phyloP scores from a whole-genome alignment of 1,284 basidiomycete genomes.

The Moesziomyces globuligerus region DNA sequence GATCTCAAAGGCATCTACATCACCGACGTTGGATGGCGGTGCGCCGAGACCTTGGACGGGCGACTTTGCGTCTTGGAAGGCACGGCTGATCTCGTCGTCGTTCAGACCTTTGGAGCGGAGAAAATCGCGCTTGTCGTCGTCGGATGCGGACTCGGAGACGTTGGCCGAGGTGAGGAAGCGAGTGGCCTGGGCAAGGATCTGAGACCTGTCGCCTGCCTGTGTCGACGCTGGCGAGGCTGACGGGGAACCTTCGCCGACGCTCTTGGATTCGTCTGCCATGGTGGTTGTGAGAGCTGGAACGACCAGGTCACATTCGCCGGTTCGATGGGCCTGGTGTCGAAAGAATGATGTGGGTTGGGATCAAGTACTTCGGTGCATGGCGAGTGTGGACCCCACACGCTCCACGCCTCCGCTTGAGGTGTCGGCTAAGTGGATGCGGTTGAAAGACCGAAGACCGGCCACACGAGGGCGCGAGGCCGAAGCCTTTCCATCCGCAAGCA shows the following conservation, averaged over 20 bases:
- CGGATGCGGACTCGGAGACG: conserved; percentile 27
- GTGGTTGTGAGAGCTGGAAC: neutral
- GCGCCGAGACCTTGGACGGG: conserved; percentile 32
- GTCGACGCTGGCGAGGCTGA: conserved; percentile 1
- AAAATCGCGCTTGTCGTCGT: conserved; percentile 53
- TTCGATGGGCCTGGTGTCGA: neutral
- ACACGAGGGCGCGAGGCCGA: neutral
- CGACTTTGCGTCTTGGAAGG: conserved; percentile 51
- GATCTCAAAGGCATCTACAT: conserved; percentile 40
- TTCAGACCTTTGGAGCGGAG: conserved; percentile 58
- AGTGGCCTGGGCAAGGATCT: conserved; percentile 61
- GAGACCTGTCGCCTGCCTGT: conserved; percentile 14
- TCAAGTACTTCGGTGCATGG: neutral
- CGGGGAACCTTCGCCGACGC: conserved; percentile 8
- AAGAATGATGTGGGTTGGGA: neutral
- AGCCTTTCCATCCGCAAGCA: neutral
- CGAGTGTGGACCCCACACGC: conserved; percentile 11
- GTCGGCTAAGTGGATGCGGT: conserved; percentile 15
- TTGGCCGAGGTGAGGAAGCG: conserved; percentile 61
- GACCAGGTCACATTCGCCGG: neutral
- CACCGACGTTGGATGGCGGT: conserved; percentile 5
- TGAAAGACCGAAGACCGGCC: conserved; percentile 31
- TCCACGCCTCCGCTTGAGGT: conserved; percentile 3
- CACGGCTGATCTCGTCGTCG: conserved; percentile 55
- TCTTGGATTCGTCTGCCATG: conserved; percentile 28